These are phyloP conservation scores for Alternaria arbusti DNA, from an alignment of 2,329 filamentous ascomycete genomes.

Conservation along the genomic window DNA sequence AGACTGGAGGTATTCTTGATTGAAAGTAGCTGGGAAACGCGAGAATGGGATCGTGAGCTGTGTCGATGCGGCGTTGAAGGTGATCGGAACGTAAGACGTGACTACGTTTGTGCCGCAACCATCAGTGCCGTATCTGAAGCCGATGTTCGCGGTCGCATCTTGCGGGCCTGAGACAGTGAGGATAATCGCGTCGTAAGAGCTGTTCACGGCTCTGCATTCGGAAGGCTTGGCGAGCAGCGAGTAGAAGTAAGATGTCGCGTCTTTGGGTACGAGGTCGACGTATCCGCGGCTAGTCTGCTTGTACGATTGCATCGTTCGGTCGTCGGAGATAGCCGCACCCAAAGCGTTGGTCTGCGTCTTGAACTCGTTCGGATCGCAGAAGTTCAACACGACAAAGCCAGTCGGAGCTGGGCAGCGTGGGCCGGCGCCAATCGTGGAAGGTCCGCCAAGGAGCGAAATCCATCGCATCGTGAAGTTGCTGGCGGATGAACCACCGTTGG, in stretches of 20 bases:
- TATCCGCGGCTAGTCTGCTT: slow-evolving; percentile 3
- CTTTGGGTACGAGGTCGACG: slow-evolving; percentile 6
- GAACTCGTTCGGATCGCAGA: slow-evolving; percentile 8
- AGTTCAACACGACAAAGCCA: slow-evolving; percentile 10
- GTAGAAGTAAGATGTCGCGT: slow-evolving; percentile 3
- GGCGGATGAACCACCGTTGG: slow-evolving; percentile 5
- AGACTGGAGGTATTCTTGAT: neutral
- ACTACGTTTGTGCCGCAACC: slow-evolving; percentile 5
- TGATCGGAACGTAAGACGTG: slow-evolving; percentile 11
- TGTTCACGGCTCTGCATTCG: slow-evolving; percentile 4
- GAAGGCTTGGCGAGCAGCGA: neutral
- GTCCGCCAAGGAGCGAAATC: slow-evolving; percentile 8
- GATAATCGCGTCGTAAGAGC: slow-evolving; percentile 7
- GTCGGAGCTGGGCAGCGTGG: slow-evolving; percentile 2
- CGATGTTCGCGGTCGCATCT: slow-evolving; percentile 4
- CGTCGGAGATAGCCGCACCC: slow-evolving; percentile 4
- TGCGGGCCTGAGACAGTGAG: slow-evolving; percentile 6
- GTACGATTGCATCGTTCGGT: slow-evolving; percentile 7
- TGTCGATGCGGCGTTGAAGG: slow-evolving; percentile 2
- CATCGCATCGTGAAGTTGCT: slow-evolving; percentile 8
- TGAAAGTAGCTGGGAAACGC: slow-evolving; percentile 1
- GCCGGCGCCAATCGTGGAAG: neutral
- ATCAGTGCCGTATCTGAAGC: slow-evolving; percentile 6
- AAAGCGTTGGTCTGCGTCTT: slow-evolving; percentile 8
- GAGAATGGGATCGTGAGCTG: slow-evolving; percentile 6